Base-by-base conservation (phyloP, 345 rosid genomes). In the Turnera subulata region DNA sequence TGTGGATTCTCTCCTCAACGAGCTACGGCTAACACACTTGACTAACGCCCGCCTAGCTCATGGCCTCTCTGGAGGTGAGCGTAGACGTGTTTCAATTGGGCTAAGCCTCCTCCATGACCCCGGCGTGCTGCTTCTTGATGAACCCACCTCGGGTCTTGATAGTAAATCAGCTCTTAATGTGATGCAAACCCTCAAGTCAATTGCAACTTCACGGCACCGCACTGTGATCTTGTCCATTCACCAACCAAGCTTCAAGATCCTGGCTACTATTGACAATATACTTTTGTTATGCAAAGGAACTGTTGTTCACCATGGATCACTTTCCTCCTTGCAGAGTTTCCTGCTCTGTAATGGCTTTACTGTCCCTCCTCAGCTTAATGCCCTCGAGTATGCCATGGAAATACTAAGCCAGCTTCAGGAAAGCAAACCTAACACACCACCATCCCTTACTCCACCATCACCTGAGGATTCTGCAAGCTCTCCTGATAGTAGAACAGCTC, bases 211-310 rank as follows among this genome's bases (percentile, higher is more conserved):
- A 0, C 81, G 93, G 47, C 67, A 73, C 50, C 67, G 96, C 1
- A 92, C 96, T 0, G 80, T 92, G 39, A 59, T 92, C 44, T 68
- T 92, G 63, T 92, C 98, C 11, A 86, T 92, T n/a, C 98, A 92
- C 58, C 98, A 92, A 62, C 98, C 98, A 6, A 80, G 91, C 58
- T 92, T 84, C 84, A 92, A 89, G 80, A 89, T 92, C 58, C 82
- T 92, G 14, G 81, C 92, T 29, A 72, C 61, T 25, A 89, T 92
- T 8, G 89, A 89, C 56, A 65, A 71, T 20, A 42, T 92, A 50
- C 76, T 92, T 37, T 55, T 92, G 71, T 72, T 92, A 15, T 76
- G 84, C 8, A 89, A 80, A 65, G 98, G 98, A 58, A 61, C 71
- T 6, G 89, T 92, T 2, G 79, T 85, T 22, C 93, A 89, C 60